Conservation (phyloP, 305 asterid species). For the Fraxinus xanthoxyloides region DNA sequence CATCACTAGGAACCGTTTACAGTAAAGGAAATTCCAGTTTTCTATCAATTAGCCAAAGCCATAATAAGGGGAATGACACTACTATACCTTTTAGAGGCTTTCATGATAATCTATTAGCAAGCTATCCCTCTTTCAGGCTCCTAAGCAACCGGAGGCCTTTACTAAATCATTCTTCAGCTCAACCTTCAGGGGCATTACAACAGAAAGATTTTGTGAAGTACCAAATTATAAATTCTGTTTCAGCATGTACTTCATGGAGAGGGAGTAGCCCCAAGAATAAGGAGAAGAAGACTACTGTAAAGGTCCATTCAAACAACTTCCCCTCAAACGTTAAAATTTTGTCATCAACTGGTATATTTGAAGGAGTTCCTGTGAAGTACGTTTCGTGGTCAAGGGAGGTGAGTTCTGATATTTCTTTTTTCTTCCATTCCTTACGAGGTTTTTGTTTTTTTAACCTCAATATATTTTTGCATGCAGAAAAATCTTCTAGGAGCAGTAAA, state of each 20-base stretch:
- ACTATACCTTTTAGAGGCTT: constrained; percentile 48
- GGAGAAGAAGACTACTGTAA: constrained; percentile 40
- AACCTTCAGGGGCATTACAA: background rate
- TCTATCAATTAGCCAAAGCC: constrained; percentile 36
- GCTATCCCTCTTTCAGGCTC: constrained; percentile 33
- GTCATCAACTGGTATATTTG: constrained; percentile 69
- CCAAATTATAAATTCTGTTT: constrained; percentile 19
- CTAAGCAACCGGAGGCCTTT: constrained; percentile 31
- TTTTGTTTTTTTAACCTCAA: constrained; percentile 1
- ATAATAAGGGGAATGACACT: constrained; percentile 33
- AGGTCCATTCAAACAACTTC: constrained; percentile 44
- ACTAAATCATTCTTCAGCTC: constrained; percentile 36
- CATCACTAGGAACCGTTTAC: constrained; percentile 28
- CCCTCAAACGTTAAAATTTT: constrained; percentile 70
- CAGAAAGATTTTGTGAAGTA: constrained; percentile 16
- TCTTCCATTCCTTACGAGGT: constrained; percentile 10
- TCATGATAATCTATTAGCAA: constrained; percentile 28
- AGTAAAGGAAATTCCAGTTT: constrained; percentile 35
- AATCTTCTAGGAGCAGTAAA: constrained; percentile 59
- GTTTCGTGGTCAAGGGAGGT: constrained; percentile 86
- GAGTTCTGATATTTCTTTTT: constrained; percentile 17
- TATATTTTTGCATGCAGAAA: constrained; percentile 45
- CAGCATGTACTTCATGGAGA: constrained; percentile 3
- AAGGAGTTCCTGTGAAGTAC: constrained; percentile 80
- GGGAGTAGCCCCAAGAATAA: constrained; percentile 28